Evolutionary conservation across 2,329 filamentous ascomycete species (phyloP).

Genomic region (Aspergillus pseudoterreus): DNA sequence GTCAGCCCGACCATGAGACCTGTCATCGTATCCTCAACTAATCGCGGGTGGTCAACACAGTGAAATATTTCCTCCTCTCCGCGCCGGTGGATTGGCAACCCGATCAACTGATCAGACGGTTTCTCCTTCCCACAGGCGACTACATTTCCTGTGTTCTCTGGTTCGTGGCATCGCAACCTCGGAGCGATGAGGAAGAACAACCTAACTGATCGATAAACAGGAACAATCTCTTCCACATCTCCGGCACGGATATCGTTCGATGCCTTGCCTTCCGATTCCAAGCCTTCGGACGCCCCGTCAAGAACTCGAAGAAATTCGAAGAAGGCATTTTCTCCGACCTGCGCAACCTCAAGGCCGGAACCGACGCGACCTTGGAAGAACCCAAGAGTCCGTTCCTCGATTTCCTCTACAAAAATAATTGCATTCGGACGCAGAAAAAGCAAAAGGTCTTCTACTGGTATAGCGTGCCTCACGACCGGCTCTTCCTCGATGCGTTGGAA

Average conservation of each 20-base stretch:
- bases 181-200: slow-evolving; percentile 8
- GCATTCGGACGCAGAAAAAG: slow-evolving; percentile 99
- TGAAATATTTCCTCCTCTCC: slow-evolving; percentile 99
- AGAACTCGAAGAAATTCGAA: slow-evolving; percentile 99
- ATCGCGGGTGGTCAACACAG: slow-evolving; percentile 45
- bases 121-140: slow-evolving; percentile 93
- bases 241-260: slow-evolving; percentile 96
- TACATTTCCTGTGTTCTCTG: slow-evolving; percentile 98
- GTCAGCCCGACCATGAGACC: neutral
- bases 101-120: slow-evolving; percentile 94
- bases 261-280: slow-evolving; percentile 98
- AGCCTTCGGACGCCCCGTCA: slow-evolving; percentile 94
- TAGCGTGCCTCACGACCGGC: slow-evolving; percentile 93
- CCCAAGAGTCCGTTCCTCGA: slow-evolving; percentile 98
- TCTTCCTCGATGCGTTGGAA: slow-evolving; percentile 96
- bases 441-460: slow-evolving; percentile 99
- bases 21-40: neutral
- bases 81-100: slow-evolving; percentile 96
- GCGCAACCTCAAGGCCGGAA: slow-evolving; percentile 96
- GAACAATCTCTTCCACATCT: slow-evolving; percentile 99
- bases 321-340: slow-evolving; percentile 99
- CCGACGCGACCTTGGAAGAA: slow-evolving; percentile 96
- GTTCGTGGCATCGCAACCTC: slow-evolving; percentile 43
- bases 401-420: slow-evolving; percentile 99
- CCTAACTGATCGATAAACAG: slow-evolving; percentile 38